These are phyloP conservation scores for Solanum aculeatissimum DNA, from an alignment of 305 asterid species.

Conservation along the genomic window DNA sequence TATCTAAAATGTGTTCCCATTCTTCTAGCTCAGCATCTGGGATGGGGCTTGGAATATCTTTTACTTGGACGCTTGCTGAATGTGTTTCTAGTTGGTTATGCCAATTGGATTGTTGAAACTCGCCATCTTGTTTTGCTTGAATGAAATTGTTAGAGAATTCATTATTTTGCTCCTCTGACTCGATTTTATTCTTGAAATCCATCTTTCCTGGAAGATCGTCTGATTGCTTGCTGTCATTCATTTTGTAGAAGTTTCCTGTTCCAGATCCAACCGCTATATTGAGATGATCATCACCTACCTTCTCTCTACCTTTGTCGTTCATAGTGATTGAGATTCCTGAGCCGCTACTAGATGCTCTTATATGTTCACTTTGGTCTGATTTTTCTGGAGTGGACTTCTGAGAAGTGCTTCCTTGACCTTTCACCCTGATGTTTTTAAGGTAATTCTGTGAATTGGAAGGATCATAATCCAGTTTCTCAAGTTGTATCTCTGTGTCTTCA, in stretches of 20 bases:
- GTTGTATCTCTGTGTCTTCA: neutral
- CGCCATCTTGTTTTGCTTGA: neutral
- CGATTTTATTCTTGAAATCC: neutral
- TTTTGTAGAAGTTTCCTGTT: neutral
- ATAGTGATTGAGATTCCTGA: neutral
- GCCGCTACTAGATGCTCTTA: neutral
- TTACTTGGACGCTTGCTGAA: neutral
- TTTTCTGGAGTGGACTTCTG: neutral
- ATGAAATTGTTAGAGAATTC: neutral
- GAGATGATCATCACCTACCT: neutral
- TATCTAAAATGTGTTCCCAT: constrained; percentile 1
- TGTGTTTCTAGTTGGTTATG: neutral
- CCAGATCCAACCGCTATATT: neutral
- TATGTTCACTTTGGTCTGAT: neutral
- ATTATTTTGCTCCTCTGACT: neutral
- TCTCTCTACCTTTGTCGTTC: neutral
- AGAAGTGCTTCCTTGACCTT: neutral
- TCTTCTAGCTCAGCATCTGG: neutral
- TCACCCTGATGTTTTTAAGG: neutral
- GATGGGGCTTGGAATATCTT: neutral
- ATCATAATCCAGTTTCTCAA: neutral
- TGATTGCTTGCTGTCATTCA: neutral
- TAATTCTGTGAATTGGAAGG: neutral
- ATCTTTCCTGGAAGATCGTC: neutral
- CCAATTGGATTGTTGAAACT: neutral